Evolutionary conservation across 2,329 filamentous ascomycete genomes (phyloP), one percentile per base, ranked within the genome.

Genomic region (Rasamsonia emersonii): DNA sequence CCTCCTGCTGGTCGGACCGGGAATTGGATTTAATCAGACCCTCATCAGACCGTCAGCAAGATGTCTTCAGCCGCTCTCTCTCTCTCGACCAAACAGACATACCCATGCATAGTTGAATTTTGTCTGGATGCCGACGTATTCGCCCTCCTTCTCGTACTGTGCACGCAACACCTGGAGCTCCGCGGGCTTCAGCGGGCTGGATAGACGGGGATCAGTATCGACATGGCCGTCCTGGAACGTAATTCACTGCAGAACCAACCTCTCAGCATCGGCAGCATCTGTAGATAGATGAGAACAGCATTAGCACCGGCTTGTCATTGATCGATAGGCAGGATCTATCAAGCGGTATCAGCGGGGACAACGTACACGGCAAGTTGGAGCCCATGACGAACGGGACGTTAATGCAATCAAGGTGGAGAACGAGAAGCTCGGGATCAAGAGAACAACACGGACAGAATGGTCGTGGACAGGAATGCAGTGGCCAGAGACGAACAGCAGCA

Each of bases 31-130:
- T 98, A 51, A 98, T 94, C 46, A 98, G 75, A 46, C 91, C 91
- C 86, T 93, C 10, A n/a, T n/a, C n/a, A n/a, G n/a, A n/a, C n/a
- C n/a, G n/a, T n/a, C n/a, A n/a, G n/a, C n/a, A n/a, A n/a, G n/a
- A n/a, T n/a, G n/a, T n/a, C n/a, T n/a, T n/a, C n/a, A n/a, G n/a
- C n/a, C n/a, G n/a, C n/a, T n/a, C n/a, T n/a, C n/a, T n/a, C n/a
- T n/a, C n/a, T n/a, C n/a, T n/a, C 10, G 23, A 26, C 4, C 8
- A 25, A 10, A 26, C n/a, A n/a, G 18, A 28, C 69, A 36, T 75
- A 93, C 86, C 91, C 91, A 98, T 56, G 91, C 89, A 61, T 89
- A 96, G 77, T 98, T 98, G 75, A 98, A 98, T 59, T 96, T 96
- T 40, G 91, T 98, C 63, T 98, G 91, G 24, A 98, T 76, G 38